These are phyloP conservation scores for Mycena chlorophos DNA, from an alignment of 768 basidiomycete species.

Conservation along the genomic window DNA sequence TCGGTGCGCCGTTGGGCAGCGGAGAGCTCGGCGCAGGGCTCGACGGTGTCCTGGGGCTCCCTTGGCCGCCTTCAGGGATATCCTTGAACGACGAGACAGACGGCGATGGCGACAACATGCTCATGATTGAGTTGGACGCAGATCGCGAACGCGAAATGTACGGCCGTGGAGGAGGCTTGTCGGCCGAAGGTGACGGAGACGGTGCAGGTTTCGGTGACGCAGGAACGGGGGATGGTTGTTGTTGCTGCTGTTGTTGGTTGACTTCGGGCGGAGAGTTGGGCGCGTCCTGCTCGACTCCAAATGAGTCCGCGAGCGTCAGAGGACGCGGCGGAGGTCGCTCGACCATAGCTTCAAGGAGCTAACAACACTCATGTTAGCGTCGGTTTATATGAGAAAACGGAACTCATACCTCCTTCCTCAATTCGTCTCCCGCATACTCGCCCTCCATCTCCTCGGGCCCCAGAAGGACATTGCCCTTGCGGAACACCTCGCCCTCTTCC, in stretches of 20 bases:
- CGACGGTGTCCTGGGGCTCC: slow-evolving; percentile 14
- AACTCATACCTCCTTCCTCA: slow-evolving; percentile 69
- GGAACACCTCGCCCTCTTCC: slow-evolving; percentile 96
- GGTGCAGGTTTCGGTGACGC: slow-evolving; percentile 6
- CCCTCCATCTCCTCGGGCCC: slow-evolving; percentile 87
- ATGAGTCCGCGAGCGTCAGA: slow-evolving; percentile 64
- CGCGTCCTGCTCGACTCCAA: slow-evolving; percentile 48
- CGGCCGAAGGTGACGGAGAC: slow-evolving; percentile 25
- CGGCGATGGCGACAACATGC: slow-evolving; percentile 33
- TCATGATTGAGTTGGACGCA: slow-evolving; percentile 45
- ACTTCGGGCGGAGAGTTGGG: slow-evolving; percentile 22
- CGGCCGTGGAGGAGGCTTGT: slow-evolving; percentile 53
- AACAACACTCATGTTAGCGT: not conserved
- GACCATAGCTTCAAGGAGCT: slow-evolving; percentile 86
- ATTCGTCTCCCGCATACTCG: slow-evolving; percentile 85
- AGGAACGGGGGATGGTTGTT: slow-evolving; percentile 27
- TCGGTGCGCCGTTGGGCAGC: slow-evolving; percentile 11
- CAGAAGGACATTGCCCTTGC: slow-evolving; percentile 81
- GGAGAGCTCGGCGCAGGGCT: slow-evolving; percentile 28
- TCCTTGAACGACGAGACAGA: slow-evolving; percentile 15
- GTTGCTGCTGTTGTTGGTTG: slow-evolving; percentile 19
- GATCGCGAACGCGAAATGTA: slow-evolving; percentile 62
- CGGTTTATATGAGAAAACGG: not conserved
- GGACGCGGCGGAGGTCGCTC: slow-evolving; percentile 80
- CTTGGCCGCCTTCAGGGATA: slow-evolving; percentile 14